A percentile compares a stretch with the other conserved stretches of the same genome.
These are phyloP conservation scores for Torulaspora pretoriensis DNA, from an alignment of 1,139 yeast species.

Conservation along the genomic window DNA sequence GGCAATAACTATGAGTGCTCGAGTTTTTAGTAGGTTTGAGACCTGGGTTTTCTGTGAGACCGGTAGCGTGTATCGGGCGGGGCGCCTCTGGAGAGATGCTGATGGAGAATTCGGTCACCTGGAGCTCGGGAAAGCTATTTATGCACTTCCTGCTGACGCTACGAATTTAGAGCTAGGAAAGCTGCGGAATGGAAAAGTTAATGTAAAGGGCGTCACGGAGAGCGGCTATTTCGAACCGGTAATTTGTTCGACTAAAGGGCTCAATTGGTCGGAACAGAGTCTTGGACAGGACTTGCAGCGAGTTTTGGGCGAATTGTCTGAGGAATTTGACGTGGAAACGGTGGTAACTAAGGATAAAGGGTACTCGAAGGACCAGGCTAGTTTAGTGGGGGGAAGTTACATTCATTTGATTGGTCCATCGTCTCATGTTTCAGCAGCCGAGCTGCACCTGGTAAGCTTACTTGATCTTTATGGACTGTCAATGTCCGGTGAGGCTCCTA, in stretches of 20 bases:
- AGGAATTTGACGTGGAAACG: conserved; percentile 20
- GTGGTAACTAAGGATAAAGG: conserved; percentile 11
- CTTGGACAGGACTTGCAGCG: conserved; percentile 4
- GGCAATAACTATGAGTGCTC: conserved; percentile 2
- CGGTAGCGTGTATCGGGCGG: conserved; percentile 6
- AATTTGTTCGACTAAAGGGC: conserved; percentile 3
- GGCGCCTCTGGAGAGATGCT: conserved; percentile 8
- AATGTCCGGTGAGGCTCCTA: background rate
- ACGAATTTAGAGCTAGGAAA: background rate
- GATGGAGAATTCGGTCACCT: conserved; percentile 2
- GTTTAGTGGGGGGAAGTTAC: background rate
- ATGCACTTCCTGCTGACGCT: conserved; percentile 7
- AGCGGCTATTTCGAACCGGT: conserved; percentile 14
- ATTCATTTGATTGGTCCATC: conserved; percentile 15
- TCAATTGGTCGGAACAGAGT: background rate
- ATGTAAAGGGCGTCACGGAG: conserved; percentile 14
- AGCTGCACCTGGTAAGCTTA: conserved; percentile 11
- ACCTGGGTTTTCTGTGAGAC: conserved; percentile 9
- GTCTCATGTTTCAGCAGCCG: conserved; percentile 16
- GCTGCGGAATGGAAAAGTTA: background rate
- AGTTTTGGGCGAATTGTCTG: conserved; percentile 10
- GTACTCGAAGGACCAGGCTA: conserved; percentile 4
- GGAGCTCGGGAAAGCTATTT: conserved; percentile 4
- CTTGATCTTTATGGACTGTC: conserved; percentile 10
- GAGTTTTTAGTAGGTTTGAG: conserved; percentile 7